A percentile compares a stretch with the other conserved stretches of the same genome.
Evolutionary conservation across 805 yeast species (phyloP).

Genomic region (Nakazawaea wickerhamii): DNA sequence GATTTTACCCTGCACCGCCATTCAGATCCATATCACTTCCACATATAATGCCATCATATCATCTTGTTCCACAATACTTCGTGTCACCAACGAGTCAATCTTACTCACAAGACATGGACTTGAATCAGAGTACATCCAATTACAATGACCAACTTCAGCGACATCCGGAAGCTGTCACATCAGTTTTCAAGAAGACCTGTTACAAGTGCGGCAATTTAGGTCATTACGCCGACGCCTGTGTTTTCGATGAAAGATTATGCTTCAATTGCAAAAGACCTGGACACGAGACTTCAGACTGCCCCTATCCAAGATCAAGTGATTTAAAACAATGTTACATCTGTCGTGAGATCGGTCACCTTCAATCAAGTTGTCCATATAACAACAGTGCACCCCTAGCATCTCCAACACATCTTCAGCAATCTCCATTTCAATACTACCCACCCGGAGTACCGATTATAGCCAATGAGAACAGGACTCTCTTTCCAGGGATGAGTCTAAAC

Average conservation of each 20-base stretch:
- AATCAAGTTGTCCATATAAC: constrained; percentile 22
- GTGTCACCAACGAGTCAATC: neutral
- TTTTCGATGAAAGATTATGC: constrained; percentile 21
- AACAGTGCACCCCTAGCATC: neutral
- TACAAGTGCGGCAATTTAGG: constrained; percentile 27
- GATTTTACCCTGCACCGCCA: neutral
- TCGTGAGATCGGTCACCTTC: constrained; percentile 25
- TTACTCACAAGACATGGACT: neutral
- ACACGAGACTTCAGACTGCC: constrained; percentile 24
- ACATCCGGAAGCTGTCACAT: constrained; percentile 16
- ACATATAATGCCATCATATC: constrained; percentile 11
- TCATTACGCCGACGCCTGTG: constrained; percentile 25
- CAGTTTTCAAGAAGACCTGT: constrained; percentile 24
- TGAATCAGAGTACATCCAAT: no score
- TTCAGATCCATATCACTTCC: constrained; percentile 8
- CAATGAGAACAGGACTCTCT: neutral
- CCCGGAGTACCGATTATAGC: neutral
- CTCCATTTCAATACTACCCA: neutral
- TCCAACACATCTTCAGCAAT: neutral
- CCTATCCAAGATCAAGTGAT: constrained; percentile 17
- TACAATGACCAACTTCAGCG: constrained; percentile 1
- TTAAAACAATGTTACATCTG: constrained; percentile 26
- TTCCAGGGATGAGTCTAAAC: neutral
- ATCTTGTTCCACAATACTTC: constrained; percentile 1
- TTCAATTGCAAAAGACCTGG: constrained; percentile 28